Percentiles rank a stretch among this genome's conserved stretches.
phyloP scores from a whole-genome alignment of 768 basidiomycete genomes.

The Artomyces pyxidatus region DNA sequence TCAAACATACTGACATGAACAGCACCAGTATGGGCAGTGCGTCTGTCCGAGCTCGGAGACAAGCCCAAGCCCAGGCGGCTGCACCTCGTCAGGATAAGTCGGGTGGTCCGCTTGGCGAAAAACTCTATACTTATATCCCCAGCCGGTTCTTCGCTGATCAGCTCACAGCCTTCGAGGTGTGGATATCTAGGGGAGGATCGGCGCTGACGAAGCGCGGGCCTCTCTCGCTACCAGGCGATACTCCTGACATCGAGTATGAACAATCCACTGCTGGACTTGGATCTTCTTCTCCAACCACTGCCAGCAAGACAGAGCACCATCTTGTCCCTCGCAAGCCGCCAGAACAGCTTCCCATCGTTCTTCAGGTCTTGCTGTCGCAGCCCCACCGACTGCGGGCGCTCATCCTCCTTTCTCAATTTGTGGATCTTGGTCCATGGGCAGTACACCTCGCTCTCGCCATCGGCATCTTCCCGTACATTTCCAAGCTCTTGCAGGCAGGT shows the following conservation, averaged over 20 bases:
- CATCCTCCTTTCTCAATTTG: constrained; percentile 93
- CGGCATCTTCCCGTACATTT: constrained; percentile 98
- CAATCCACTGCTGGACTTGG: constrained; percentile 6
- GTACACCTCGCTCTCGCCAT: constrained; percentile 93
- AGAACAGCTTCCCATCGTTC: constrained; percentile 94
- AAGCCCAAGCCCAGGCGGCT: constrained; percentile 14
- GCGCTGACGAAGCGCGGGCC: constrained; percentile 74
- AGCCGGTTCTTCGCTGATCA: constrained; percentile 95
- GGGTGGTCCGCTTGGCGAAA: constrained; percentile 24
- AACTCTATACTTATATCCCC: constrained; percentile 68
- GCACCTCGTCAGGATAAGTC: constrained; percentile 5
- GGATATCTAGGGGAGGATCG: constrained; percentile 91
- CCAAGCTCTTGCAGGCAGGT: constrained; percentile 90
- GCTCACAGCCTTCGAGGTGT: constrained; percentile 94
- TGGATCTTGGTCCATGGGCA: constrained; percentile 98
- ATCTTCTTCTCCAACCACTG: not conserved
- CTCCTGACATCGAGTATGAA: constrained; percentile 25
- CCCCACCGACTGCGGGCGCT: constrained; percentile 92
- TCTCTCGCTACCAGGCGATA: constrained; percentile 50
- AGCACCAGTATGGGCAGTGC: constrained; percentile 14
- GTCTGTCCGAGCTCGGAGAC: constrained; percentile 20
- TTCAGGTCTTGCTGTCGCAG: constrained; percentile 95
- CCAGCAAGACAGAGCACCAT: constrained; percentile 28
- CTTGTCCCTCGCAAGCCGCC: constrained; percentile 87
- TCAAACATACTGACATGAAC: constrained; percentile 29